Base-by-base conservation (phyloP, 2,329 filamentous ascomycete species). In the Xylariaceae sp. region DNA sequence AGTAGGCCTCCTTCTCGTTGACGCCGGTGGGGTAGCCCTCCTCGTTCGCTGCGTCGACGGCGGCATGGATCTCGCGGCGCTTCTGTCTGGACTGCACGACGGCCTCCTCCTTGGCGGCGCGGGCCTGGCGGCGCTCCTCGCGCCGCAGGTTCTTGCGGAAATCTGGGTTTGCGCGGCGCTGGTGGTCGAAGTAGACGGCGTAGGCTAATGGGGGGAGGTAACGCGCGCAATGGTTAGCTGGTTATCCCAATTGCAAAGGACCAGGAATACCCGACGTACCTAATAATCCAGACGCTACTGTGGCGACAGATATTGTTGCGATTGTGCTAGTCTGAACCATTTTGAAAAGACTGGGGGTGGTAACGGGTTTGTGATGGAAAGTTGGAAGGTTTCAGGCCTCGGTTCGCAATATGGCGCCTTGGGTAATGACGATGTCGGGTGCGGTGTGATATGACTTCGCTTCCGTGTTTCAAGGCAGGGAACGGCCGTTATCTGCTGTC, bases 1-100 rank as follows among this genome's bases (percentile, higher is more conserved):
- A 98, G 73, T 87, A 98, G 46, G 81, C 78, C 73, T 98, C 92
- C 63, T 87, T 88, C 71, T 95, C 88, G 63, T 97, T 90, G 24
- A 90, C 80, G 56, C 88, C 87, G 30, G 76, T 73, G 34, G 92
- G 92, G 75, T 94, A 96, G 41, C 90, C 92, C 65, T 94, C 88
- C 42, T 85, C 84, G 69, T 88, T 86, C 54, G 89, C 88, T 55
- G 84, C 76, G 54, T 88, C 80, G 34, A 97, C 84, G 36, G 78
- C 80, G 41, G 67, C 65, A 66, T 83, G 83, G 68, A 98, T 85
- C 54, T 74, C 70, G 63, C 85, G 75, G 59, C 82, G 79, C 69
- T 86, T 83, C 62, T 74, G 71, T 53, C 75, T 72, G 47, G 74
- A 74, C 50, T 78, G 73, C 43, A 75, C 73, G 59, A 83, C 77